Evolutionary conservation across 106 monocot genomes (phyloP).

Genomic region (Vanilla planifolia): DNA sequence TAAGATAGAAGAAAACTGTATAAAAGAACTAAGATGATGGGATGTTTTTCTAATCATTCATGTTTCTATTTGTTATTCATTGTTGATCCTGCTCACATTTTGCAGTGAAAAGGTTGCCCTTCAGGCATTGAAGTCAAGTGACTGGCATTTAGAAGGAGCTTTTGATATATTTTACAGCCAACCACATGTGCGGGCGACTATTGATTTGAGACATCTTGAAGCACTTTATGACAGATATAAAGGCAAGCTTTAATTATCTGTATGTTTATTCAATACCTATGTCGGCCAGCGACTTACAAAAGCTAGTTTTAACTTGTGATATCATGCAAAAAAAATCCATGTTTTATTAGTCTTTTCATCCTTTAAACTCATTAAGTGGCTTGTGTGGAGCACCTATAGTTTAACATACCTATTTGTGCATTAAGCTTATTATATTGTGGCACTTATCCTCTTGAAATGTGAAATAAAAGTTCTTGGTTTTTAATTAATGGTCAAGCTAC

Average conservation of each 20-base stretch:
- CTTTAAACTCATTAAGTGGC: too few species aligned
- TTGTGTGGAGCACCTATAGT: too few species aligned
- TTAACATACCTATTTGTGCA: too few species aligned
- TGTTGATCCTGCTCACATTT: constrained; percentile 2
- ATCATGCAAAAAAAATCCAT: too few species aligned
- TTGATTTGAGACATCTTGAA: constrained; percentile 76
- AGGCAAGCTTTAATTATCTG: constrained; percentile 35
- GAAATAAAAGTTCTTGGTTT: too few species aligned
- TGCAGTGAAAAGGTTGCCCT: constrained; percentile 86
- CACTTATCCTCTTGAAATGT: too few species aligned
- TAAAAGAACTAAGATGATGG: too few species aligned
- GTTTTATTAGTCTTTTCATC: too few species aligned
- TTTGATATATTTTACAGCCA: constrained; percentile 95
- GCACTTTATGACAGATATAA: constrained; percentile 85
- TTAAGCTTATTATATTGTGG: too few species aligned
- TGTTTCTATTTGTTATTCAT: neutral
- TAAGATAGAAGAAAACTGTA: neutral
- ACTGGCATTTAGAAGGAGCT: constrained; percentile 96
- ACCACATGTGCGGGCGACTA: constrained; percentile 67
- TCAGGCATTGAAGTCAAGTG: constrained; percentile 89
- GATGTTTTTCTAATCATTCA: too few species aligned
- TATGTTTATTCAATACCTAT: neutral
- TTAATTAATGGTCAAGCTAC: too few species aligned
- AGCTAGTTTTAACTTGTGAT: neutral
- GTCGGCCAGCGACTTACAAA: neutral